Evolutionary conservation across 768 basidiomycete species (phyloP), one percentile per base, ranked within the genome.

Genomic region (Naematelia encephala): DNA sequence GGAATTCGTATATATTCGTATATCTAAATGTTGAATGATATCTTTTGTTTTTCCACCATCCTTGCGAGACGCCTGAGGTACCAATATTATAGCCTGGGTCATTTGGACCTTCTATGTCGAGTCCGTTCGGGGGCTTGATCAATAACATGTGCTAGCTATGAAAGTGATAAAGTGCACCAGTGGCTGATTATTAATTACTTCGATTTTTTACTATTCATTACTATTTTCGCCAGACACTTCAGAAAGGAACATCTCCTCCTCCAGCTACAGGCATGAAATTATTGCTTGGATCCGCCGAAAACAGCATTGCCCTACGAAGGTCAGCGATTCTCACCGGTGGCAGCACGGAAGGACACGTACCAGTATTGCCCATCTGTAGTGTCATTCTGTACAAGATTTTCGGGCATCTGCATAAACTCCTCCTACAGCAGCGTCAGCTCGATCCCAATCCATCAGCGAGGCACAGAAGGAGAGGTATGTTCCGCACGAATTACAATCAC

Each of bases 311-410:
- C 59, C 59, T 60, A 34, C 1, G 19, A 28, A n/a, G 28, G 21
- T 28, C 34, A 39, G 28, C 34, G 13, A 53, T 25, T 53, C 19
- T 29, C 3, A 10, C 10, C n/a, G 16, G 13, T n/a, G 5, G 3
- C 51, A 23, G 8, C 34, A 39, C 34, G 16, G 34, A 8, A 8
- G 34, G 34, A 42, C 23, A 55, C 63, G 29, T 27, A 64, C 63
- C 63, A 64, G 25, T 60, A 64, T 46, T 64, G 59, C 26, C 60
- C 59, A 54, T 64, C 63, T 21, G 51, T 57, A 22, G 47, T 29
- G 13, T 50, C 59, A 12, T 22, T n/a, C 26, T 55, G 54, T 45
- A 54, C 34, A 13, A 34, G 25, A 49, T 60, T 56, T 19, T 64
- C 63, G n/a, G 59, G 59, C 42, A 60, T 34, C 12, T 49, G 21